Evolutionary conservation across 139 green algal genomes (phyloP), one percentile per base, ranked within the genome.

Genomic region (Trebouxia sp.): DNA sequence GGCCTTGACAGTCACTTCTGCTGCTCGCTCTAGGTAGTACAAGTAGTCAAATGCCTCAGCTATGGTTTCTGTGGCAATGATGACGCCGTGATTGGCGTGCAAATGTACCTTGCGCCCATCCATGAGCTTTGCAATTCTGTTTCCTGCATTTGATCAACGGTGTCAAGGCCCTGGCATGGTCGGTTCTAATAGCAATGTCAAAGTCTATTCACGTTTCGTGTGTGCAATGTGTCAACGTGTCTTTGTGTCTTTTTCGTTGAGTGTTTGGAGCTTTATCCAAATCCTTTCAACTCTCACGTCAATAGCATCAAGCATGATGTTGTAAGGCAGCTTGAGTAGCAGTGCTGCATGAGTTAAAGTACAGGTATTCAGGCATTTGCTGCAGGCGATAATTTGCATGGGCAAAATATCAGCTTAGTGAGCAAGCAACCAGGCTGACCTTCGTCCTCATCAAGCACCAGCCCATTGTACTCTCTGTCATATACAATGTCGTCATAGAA

Each of bases 1-100:
- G 10, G 85, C 85, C n/a, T 83, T 74, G 45, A 89, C 32, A 15
- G 35, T 30, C 9, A 86, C 65, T 35, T 85, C 48, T 17, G 83
- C 83, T 47, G 80, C 83, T 45, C 80, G 70, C 50, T 89, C 85
- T 12, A 89, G 77, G 39, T 86, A 89, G 76, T 89, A 89, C 72
- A 79, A 28, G 28, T 79, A 66, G 32, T 79, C 72, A 62, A 62
- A 79, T 17, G 72, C 72, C 43, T 79, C 45, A 32, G 12, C 45
- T 22, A 79, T 66, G 48, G 72, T 79, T 32, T 79, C 72, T 10
- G 72, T 65, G 9, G 45, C 45, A 15, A 79, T 48, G 6, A 79
- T 79, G 28, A 79, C 72, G 7, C 72, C 72, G 15, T 79, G 72
- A 30, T 65, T 65, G 45, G 72, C 45, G 35, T 65, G 45, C 47